phyloP scores from a whole-genome alignment of 148 eudicot genomes.

The Chenopodium suecicum region DNA sequence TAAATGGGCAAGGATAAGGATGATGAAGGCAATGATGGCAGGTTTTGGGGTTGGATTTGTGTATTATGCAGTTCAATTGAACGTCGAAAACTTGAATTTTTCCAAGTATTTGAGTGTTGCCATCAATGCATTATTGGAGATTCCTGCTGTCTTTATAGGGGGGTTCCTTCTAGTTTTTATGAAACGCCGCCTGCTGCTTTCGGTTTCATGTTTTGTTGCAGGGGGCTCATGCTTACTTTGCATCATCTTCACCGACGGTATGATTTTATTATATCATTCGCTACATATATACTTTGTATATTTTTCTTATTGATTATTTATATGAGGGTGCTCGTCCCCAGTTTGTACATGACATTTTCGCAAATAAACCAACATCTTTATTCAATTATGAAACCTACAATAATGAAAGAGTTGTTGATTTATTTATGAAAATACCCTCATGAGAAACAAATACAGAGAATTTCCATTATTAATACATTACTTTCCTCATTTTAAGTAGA shows the following conservation, averaged over 20 bases:
- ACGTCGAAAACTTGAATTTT: constrained; percentile 47
- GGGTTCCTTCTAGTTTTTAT: constrained; percentile 18
- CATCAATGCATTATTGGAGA: constrained; percentile 49
- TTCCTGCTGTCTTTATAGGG: constrained; percentile 49
- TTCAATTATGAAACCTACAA: too few species aligned
- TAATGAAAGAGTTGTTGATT: too few species aligned
- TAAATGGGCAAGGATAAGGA: constrained; percentile 41
- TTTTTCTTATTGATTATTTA: too few species aligned
- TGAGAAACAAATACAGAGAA: too few species aligned
- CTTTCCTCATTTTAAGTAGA: too few species aligned
- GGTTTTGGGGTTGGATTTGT: constrained; percentile 49
- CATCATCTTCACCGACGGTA: constrained; percentile 23
- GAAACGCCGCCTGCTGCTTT: constrained; percentile 16
- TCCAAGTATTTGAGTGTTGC: constrained; percentile 42
- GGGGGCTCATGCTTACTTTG: constrained; percentile 38
- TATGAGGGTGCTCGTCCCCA: too few species aligned
- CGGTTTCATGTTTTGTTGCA: constrained; percentile 20
- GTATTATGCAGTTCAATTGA: constrained; percentile 53
- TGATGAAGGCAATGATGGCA: constrained; percentile 36
- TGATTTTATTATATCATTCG: background rate
- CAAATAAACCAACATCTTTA: too few species aligned
- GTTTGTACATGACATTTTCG: too few species aligned
- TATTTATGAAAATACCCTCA: too few species aligned
- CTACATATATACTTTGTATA: background rate
- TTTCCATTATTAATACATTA: too few species aligned